Evolutionary conservation across 352 stramenopile genomes (phyloP).

Genomic region (Pythium sp.): DNA sequence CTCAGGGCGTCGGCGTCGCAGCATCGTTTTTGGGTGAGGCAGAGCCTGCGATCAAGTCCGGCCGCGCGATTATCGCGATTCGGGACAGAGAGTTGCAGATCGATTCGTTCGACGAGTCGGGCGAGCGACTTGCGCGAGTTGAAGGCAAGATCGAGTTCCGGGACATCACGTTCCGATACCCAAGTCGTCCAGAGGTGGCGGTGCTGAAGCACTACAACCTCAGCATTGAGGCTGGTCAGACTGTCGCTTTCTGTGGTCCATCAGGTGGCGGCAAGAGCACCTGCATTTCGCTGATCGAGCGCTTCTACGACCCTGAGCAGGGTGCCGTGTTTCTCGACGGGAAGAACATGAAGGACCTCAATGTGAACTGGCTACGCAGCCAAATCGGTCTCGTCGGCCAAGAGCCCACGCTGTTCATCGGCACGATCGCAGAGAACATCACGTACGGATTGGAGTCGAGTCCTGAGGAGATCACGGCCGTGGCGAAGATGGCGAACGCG

Average conservation of each 20-base stretch:
- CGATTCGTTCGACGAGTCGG: conserved; percentile 9
- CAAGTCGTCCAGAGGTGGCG: conserved; percentile 19
- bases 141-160: conserved; percentile 22
- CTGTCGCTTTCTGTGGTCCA: conserved; percentile 26
- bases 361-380: conserved; percentile 24
- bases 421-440: conserved; percentile 44
- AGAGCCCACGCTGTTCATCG: conserved; percentile 57
- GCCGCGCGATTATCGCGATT: conserved; percentile 6
- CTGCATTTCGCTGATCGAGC: conserved; percentile 26
- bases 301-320: conserved; percentile 28
- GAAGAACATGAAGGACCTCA: conserved; percentile 17
- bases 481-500: conserved; percentile 80
- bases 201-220: conserved; percentile 23
- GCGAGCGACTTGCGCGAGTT: neutral
- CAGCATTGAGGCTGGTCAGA: conserved; percentile 22
- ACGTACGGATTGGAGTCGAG: conserved; percentile 31
- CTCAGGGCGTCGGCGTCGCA: conserved; percentile 27
- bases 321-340: conserved; percentile 25
- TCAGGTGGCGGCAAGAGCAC: conserved; percentile 31
- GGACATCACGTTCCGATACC: conserved; percentile 27
- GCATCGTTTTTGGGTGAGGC: conserved; percentile 25
- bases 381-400: conserved; percentile 44
- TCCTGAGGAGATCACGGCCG: conserved; percentile 52
- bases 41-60: conserved; percentile 29
- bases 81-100: neutral